Evolutionary conservation across 176 grass and related monocot genomes (phyloP), one percentile per base, ranked within the genome.

Genomic region (Ananas comosus): DNA sequence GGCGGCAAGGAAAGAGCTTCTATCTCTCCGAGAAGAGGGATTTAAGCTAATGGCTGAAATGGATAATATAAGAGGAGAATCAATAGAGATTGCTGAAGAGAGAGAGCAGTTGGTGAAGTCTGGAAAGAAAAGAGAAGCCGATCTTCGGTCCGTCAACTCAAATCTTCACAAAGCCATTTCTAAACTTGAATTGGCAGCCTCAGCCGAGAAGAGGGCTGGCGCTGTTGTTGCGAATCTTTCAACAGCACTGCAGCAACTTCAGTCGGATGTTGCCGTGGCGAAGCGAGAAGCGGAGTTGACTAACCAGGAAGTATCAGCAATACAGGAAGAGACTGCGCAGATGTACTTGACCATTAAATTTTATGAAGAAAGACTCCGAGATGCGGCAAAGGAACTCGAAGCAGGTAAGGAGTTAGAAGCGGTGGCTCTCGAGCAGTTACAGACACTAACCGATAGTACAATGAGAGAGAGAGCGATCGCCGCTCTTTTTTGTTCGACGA

Each of bases 381-480:
- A 72, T 2, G 70, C 24, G 16, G 48, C 58, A 28, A 28, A 14
- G 9, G 25, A 59, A 16, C 70, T 72, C 51, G 33, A 59, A 2
- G 16, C 4, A 17, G 24, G 19, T 25, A 72, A 47, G 10, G 52
- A 51, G 8, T 58, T 28, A 12, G 70, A 72, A 59, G 53, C 52
- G 6, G 42, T 17, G 9, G 70, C 53, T 10, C 70, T 72, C 13
- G 70, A 72, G 9, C 51, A 49, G 2, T 13, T 72, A 29, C 28
- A 72, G 27, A n/a, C 12, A 16, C 14, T 72, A 1, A 59, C 70
- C 3, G 70, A 72, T 3, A 72, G 24, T 28, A 72, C 70, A 51
- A 72, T 72, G 70, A 72, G 16, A 16, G 70, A 72, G 13, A 72
- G 70, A 53, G 70, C 70, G 19, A 72, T 57, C 25, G 17, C 70